Evolutionary conservation across 371 early-diverging fungal species (phyloP), one percentile per base, ranked within the genome.

Genomic region (Mucor indicus): DNA sequence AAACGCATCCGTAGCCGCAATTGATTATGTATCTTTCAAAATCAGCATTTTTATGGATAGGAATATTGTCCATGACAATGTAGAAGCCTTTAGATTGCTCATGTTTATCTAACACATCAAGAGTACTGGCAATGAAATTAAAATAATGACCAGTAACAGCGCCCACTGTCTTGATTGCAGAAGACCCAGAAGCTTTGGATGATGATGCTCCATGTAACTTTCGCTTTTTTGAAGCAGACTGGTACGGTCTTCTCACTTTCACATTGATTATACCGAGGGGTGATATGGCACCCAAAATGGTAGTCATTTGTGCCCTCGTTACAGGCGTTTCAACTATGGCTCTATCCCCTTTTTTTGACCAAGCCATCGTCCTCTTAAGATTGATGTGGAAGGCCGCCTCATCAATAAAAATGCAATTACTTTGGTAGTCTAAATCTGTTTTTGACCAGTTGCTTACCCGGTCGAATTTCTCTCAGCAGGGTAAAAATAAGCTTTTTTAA

Each of bases 41-140:
- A 32, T 31, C 41, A 8, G n/a, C 23, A 12, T 36, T 12, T 24
- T 41, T 50, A 27, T 50, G 50, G 16, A 43, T 50, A 11, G 50
- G 50, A 23, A 33, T 33, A 41, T 50, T 50, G 33, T 42, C 42
- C 50, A 50, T 42, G 10, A 27, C 35, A 23, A 50, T 22, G 30
- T 50, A 40, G 36, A 21, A 25, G 15, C 37, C 37, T 36, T 50
- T 50, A 23, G 36, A 50, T 29, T 50, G 15, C 41, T 50, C 50
- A 19, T 50, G 43, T 29, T 48, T 37, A 25, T 48, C 38, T 27
- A 48, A 24, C 25, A 48, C 25, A 38, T 48, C 48, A n/a, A 48
- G 23, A 7, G 48, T 48, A 24, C 19, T 36, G 4, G 46, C 37
- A 22, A 46, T 12, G 25, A 46, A 46, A 35, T 46, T 46, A 22